Evolutionary conservation across 2,329 filamentous ascomycete genomes (phyloP).

Genomic region (Beauveria varroae): DNA sequence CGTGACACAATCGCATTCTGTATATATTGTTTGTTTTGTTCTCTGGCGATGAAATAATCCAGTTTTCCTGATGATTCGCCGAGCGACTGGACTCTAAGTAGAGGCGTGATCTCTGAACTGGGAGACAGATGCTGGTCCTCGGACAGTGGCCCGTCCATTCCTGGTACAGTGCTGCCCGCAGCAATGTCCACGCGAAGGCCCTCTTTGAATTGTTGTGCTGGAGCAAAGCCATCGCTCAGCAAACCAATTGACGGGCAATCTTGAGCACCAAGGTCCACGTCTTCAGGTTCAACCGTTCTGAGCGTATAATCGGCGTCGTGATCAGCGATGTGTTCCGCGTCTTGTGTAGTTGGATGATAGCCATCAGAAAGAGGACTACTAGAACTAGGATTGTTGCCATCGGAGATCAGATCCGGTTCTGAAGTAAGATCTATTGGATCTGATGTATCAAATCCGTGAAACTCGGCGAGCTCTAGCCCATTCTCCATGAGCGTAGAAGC

Average conservation of each 20-base stretch:
- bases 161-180: background rate
- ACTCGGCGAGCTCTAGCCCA: background rate
- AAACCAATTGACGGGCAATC: background rate
- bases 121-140: constrained; percentile 17
- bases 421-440: constrained; percentile 10
- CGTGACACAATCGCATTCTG: too few relatives aligned
- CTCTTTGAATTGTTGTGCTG: background rate
- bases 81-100: background rate
- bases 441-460: background rate
- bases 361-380: background rate
- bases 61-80: constrained; percentile 28
- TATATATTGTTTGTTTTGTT: constrained; percentile 23
- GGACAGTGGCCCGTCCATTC: background rate
- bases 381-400: background rate
- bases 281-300: background rate
- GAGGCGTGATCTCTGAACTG: constrained; percentile 17
- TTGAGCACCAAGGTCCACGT: background rate
- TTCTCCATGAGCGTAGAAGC: background rate
- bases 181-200: too few relatives aligned
- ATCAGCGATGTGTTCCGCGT: background rate
- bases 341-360: background rate
- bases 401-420: background rate
- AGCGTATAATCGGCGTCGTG: background rate
- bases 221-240: background rate
- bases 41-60: constrained; percentile 33